Evolutionary conservation across 345 rosid genomes (phyloP), one percentile per base, ranked within the genome.

Genomic region (rapeseed (Brassica napus)): DNA sequence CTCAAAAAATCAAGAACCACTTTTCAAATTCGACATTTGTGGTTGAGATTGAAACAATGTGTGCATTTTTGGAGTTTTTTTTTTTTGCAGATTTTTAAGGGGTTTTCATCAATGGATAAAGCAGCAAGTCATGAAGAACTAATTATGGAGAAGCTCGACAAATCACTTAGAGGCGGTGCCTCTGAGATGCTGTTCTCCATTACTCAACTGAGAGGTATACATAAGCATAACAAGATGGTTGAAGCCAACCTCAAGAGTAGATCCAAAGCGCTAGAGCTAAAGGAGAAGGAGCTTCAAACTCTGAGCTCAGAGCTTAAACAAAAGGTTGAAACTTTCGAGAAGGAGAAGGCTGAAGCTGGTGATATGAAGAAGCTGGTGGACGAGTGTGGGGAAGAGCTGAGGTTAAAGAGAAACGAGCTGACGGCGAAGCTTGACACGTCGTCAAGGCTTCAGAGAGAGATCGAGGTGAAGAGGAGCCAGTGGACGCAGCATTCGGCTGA

Each of bases 261-360:
- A 47, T 64, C 59, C 12, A 59, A 7, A 18, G 76, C 55, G 24
- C 47, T 65, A 35, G 76, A 54, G 2, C 0, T 37, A 0, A 55
- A 65, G 66, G 78, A 79, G 31, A 60, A 73, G 68, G 55, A 73
- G 69, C 63, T 78, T 12, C 60, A 73, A 2, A 44, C 1, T 64
- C 8, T 63, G 59, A 78, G 77, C 15, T 15, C 47, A 15, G 66
- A 78, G 2, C 18, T 78, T 59, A 52, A 44, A n/a, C 59, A 44
- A 58, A 72, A 23, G 57, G 32, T 0, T 10, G 7, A n/a, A 8
- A 2, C 9, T 60, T 72, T 79, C 26, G 63, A 31, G 8, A 54
- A 18, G 10, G 69, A 72, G 32, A 73, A 67, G 74, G 5, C 69
- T 4, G 52, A 73, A 73, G 77, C 78, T 72, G 74, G 82, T 59